These are phyloP conservation scores for Melastoma malabathricum DNA, from an alignment of 345 rosid genomes.

Conservation along the genomic window DNA sequence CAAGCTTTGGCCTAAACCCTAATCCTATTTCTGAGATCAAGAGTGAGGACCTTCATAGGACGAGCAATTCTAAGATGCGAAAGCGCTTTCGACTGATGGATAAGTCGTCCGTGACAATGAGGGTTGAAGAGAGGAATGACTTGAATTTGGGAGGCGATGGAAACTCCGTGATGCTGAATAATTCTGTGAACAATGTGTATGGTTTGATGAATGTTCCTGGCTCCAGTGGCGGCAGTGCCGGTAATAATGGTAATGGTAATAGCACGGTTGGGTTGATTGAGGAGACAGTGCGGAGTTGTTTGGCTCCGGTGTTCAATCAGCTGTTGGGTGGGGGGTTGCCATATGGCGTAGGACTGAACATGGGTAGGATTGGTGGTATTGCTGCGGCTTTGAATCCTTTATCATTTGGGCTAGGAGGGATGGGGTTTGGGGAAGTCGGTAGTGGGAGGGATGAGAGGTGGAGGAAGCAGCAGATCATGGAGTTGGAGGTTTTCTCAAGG, in stretches of 20 bases:
- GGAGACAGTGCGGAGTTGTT: constrained; percentile 67
- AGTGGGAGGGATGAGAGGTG: constrained; percentile 48
- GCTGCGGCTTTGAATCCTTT: constrained; percentile 23
- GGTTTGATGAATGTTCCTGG: too few relatives aligned
- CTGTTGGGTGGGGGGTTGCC: constrained; percentile 23
- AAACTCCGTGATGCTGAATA: not conserved
- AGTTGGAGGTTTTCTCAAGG: constrained; percentile 83
- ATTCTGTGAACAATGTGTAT: too few relatives aligned
- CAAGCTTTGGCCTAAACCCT: constrained; percentile 1
- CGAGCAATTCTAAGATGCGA: too few relatives aligned
- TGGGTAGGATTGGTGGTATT: constrained; percentile 20
- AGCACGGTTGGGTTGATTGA: constrained; percentile 32
- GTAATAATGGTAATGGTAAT: too few relatives aligned
- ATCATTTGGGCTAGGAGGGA: constrained; percentile 19
- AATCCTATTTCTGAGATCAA: not conserved
- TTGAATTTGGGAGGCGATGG: constrained; percentile 7
- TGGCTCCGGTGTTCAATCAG: constrained; percentile 78
- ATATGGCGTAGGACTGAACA: constrained; percentile 10
- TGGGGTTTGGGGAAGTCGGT: constrained; percentile 19
- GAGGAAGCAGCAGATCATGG: constrained; percentile 94
- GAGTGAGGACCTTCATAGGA: too few relatives aligned
- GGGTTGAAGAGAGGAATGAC: constrained; percentile 34
- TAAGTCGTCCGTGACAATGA: constrained; percentile 7
- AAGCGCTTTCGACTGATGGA: too few relatives aligned
- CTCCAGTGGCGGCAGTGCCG: not conserved